phyloP scores from a whole-genome alignment of 1,139 yeast genomes.

The Wickerhamomyces sp. region DNA sequence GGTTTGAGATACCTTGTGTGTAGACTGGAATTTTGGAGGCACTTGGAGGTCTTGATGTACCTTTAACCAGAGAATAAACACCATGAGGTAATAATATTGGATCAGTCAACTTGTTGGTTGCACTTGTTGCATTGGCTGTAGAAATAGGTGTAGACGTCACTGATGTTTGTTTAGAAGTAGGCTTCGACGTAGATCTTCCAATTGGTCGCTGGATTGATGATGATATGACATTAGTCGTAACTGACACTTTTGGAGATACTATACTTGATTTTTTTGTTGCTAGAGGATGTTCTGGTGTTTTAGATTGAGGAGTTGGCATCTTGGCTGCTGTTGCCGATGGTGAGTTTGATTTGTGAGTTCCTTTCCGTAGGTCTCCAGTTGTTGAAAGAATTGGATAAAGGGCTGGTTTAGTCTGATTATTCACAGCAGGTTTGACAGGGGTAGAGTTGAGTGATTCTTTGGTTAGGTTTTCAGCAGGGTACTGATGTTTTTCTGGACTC shows the following conservation, averaged over 20 bases:
- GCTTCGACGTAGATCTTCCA: neutral
- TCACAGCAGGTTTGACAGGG: neutral
- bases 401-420: neutral
- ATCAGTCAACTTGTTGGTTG: neutral
- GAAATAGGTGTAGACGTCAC: neutral
- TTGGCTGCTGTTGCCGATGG: neutral
- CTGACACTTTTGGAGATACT: conserved; percentile 1
- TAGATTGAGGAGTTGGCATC: neutral
- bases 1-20: neutral
- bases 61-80: neutral
- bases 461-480: conserved; percentile 13
- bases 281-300: neutral
- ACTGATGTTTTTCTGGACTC: conserved; percentile 23
- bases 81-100: neutral
- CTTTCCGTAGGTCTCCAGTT: neutral
- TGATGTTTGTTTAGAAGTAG: neutral
- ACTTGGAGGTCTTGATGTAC: neutral
- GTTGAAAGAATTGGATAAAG: neutral
- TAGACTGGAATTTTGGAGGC: neutral
- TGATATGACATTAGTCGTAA: neutral
- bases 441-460: neutral
- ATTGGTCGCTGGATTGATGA: neutral
- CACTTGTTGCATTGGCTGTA: neutral
- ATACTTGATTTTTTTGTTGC: neutral
- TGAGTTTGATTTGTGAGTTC: neutral